phyloP scores from a whole-genome alignment of 192 early-diverging fungal species.

The Mortierella alpina region DNA sequence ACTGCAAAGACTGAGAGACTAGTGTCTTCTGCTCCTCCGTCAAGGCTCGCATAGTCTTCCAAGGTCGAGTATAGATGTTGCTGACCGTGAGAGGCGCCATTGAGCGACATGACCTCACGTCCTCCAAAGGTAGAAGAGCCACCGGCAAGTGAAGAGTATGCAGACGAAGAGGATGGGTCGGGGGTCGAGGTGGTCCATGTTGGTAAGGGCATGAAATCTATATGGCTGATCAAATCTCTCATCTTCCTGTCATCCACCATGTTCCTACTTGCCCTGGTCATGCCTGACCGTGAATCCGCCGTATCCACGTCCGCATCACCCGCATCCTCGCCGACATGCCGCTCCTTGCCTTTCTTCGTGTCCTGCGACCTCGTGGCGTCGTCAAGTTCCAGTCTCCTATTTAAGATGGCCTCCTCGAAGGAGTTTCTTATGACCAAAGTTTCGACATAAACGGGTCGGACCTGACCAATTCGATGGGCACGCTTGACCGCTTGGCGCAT shows the following conservation, averaged over 20 bases:
- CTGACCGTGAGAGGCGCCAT: neutral
- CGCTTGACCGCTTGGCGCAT: constrained; percentile 89
- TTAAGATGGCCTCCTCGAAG: constrained; percentile 65
- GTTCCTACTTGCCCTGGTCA: neutral
- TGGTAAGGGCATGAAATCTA: constrained; percentile 19
- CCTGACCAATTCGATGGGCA: constrained; percentile 85
- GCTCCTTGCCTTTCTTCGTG: neutral
- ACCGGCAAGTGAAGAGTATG: too few species aligned
- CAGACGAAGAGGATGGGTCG: too few species aligned
- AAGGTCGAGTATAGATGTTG: neutral
- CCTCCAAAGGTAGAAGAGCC: neutral
- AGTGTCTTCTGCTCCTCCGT: too few species aligned
- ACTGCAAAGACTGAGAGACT: too few species aligned
- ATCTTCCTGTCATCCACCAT: constrained; percentile 32
- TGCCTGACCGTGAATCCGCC: neutral
- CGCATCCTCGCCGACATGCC: too few species aligned
- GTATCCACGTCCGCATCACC: neutral
- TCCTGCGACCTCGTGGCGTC: neutral
- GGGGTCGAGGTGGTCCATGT: neutral
- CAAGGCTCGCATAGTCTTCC: neutral
- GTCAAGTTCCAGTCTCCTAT: constrained; percentile 36
- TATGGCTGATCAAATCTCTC: constrained; percentile 13
- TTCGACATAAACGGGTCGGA: constrained; percentile 66
- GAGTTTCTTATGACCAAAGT: constrained; percentile 65
- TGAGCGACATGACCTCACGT: neutral